These are phyloP conservation scores for Coemansia sp. DNA, from an alignment of 192 early-diverging fungal genomes.

Conservation along the genomic window DNA sequence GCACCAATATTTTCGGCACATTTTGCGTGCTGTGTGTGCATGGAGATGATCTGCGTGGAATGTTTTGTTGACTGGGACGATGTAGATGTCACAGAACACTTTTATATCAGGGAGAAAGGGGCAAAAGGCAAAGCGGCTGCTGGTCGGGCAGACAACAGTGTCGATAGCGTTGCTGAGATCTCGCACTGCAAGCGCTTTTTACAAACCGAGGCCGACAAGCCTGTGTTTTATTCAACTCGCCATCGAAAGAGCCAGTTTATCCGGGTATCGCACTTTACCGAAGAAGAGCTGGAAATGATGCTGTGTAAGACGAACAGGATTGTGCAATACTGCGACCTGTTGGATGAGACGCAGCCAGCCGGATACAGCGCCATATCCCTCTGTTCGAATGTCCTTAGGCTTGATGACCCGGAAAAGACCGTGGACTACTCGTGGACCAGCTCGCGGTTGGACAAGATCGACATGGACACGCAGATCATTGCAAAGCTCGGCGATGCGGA, in stretches of 20 bases:
- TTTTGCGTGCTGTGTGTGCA: constrained; percentile 42
- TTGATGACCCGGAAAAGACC: constrained; percentile 5
- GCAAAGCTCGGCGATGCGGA: constrained; percentile 38
- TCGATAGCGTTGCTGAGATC: constrained; percentile 1
- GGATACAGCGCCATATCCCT: constrained; percentile 44
- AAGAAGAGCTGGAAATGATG: constrained; percentile 43
- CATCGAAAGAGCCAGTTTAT: constrained; percentile 40
- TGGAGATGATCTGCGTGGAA: constrained; percentile 22
- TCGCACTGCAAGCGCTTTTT: constrained; percentile 25
- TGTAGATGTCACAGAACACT: constrained; percentile 10
- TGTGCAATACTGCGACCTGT: constrained; percentile 31
- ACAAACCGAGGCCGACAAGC: constrained; percentile 9
- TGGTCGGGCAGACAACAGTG: background rate
- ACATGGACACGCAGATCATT: constrained; percentile 29
- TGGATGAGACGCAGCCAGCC: constrained; percentile 30
- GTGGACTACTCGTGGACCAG: constrained; percentile 28
- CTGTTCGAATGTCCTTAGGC: constrained; percentile 29
- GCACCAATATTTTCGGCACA: constrained; percentile 38
- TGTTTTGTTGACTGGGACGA: constrained; percentile 42
- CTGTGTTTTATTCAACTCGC: constrained; percentile 13
- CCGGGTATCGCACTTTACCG: constrained; percentile 31
- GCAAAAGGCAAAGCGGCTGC: background rate
- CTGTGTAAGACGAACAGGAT: constrained; percentile 37
- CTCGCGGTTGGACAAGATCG: constrained; percentile 26
- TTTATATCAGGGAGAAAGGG: constrained; percentile 13